phyloP scores from a whole-genome alignment of 2,329 filamentous ascomycete genomes.

The Rutstroemia sp. region DNA sequence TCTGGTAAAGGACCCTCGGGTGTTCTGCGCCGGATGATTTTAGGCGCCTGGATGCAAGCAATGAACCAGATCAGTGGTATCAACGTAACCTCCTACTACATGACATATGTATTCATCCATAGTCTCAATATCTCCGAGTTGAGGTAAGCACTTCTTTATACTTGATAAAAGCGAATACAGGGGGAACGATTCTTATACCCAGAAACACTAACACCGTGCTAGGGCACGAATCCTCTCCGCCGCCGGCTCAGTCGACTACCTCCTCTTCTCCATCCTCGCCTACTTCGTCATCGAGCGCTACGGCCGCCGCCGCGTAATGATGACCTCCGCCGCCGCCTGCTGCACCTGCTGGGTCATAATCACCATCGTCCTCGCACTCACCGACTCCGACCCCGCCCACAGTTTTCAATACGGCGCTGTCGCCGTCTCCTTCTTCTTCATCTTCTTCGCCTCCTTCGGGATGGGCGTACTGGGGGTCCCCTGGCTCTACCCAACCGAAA shows the following conservation, averaged over 20 bases:
- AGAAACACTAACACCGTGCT: neutral
- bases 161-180: too few species aligned
- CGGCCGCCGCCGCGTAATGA: constrained; percentile 64
- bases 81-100: constrained; percentile 38
- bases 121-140: constrained; percentile 2
- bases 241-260: constrained; percentile 41
- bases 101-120: constrained; percentile 27
- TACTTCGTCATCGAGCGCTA: constrained; percentile 38
- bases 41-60: constrained; percentile 42
- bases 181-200: too few species aligned
- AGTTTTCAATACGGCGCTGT: constrained; percentile 42
- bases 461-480: constrained; percentile 23
- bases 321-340: constrained; percentile 32
- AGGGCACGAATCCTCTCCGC: constrained; percentile 37
- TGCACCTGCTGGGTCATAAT: constrained; percentile 39
- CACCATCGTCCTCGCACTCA: constrained; percentile 27
- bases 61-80: constrained; percentile 43
- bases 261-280: constrained; percentile 34
- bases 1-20: constrained; percentile 38
- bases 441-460: constrained; percentile 52
- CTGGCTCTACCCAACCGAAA: constrained; percentile 49
- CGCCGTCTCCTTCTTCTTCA: constrained; percentile 34
- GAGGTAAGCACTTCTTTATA: constrained; percentile 6
- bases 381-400: constrained; percentile 19
- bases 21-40: constrained; percentile 44